These are phyloP conservation scores for Trichophyton schoenleinii DNA, from an alignment of 2,329 filamentous ascomycete species.

Conservation along the genomic window DNA sequence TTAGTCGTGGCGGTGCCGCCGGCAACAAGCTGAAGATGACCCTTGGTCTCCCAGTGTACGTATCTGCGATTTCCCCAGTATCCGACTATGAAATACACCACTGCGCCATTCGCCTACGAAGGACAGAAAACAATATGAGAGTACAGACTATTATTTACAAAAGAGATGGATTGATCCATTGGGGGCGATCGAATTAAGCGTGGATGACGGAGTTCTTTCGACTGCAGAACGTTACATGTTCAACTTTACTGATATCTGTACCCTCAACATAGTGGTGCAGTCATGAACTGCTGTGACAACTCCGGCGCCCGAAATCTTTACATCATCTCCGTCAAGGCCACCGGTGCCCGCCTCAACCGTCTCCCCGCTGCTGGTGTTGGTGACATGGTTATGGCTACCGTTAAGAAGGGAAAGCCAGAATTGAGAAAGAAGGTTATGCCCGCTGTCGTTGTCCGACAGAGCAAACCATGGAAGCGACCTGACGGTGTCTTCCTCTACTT, in stretches of 20 bases:
- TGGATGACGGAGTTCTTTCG: background rate
- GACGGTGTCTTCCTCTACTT: conserved; percentile 99
- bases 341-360: conserved; percentile 93
- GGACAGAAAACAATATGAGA: background rate
- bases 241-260: background rate
- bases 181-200: background rate
- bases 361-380: conserved; percentile 94
- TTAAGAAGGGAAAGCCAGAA: conserved; percentile 99
- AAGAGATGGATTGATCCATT: background rate
- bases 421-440: conserved; percentile 99
- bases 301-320: conserved; percentile 96
- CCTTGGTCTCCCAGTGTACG: conserved; percentile 99
- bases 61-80: conserved; percentile 2
- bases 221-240: background rate
- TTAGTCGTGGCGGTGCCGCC: conserved; percentile 68
- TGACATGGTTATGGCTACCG: conserved; percentile 99
- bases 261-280: conserved; percentile 60
- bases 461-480: conserved; percentile 97
- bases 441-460: conserved; percentile 95
- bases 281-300: conserved; percentile 99
- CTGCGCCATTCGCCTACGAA: background rate
- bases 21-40: conserved; percentile 99
- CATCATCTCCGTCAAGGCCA: conserved; percentile 99
- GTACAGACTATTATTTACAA: too few relatives aligned
- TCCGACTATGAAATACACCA: background rate